These are phyloP conservation scores for Paspalum notatum DNA, from an alignment of 176 grass and related monocot genomes.

Conservation along the genomic window DNA sequence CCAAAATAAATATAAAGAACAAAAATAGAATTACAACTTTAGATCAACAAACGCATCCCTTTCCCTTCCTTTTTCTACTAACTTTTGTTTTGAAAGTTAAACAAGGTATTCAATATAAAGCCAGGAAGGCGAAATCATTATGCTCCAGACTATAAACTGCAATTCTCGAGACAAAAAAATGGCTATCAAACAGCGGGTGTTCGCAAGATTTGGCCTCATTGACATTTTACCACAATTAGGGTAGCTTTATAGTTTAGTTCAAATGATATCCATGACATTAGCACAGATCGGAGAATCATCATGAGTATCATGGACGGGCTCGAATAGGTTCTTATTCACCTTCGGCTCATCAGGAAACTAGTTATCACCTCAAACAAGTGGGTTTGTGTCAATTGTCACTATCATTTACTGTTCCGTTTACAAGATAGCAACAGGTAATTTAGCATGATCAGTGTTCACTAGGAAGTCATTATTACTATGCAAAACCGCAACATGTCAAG, in stretches of 20 bases:
- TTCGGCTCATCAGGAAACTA: constrained; percentile 21
- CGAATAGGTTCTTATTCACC: background rate
- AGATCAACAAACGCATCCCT: background rate
- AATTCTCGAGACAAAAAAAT: background rate
- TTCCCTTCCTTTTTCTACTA: background rate
- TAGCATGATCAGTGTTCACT: background rate
- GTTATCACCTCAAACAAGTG: background rate
- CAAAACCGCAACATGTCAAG: background rate
- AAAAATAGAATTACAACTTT: background rate
- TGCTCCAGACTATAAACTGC: background rate
- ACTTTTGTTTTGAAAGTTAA: background rate
- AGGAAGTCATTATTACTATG: background rate
- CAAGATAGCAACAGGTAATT: constrained; percentile 12
- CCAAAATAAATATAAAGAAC: constrained; percentile 6
- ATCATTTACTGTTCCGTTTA: background rate
- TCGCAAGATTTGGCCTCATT: too few relatives aligned
- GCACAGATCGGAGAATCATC: background rate
- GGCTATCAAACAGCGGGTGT: background rate
- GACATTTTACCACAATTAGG: too few relatives aligned
- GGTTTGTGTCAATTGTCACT: background rate
- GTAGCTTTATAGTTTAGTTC: background rate
- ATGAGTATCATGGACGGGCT: background rate
- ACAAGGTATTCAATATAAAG: background rate
- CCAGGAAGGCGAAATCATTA: background rate
- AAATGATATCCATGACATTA: background rate